Conservation (phyloP, 169 alveolate genomes). For the Cryptosporidium meleagridis region DNA sequence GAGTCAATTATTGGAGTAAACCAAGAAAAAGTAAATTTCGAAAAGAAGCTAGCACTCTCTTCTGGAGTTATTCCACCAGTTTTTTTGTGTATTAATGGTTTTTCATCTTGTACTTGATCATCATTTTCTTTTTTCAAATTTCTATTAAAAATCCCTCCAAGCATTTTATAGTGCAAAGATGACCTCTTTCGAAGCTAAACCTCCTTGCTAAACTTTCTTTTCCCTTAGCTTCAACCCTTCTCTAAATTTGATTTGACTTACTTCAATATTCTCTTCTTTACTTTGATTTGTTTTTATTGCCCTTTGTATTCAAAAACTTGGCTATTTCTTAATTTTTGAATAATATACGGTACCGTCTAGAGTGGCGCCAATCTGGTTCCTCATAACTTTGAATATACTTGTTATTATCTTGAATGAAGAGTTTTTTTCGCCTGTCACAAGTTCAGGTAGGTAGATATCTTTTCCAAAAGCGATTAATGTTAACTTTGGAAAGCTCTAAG, state of each 20-base stretch:
- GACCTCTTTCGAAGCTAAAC: background rate
- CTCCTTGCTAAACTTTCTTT: background rate
- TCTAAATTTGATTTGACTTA: background rate
- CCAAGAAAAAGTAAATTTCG: conserved; percentile 70
- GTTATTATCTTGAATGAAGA: background rate
- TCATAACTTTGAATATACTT: background rate
- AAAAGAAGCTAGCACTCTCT: conserved; percentile 23
- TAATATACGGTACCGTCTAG: conserved; percentile 17
- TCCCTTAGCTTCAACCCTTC: background rate
- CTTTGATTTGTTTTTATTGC: background rate
- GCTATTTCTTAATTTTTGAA: background rate
- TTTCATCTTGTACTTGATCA: background rate
- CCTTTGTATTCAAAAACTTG: background rate
- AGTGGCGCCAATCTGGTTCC: conserved; percentile 20
- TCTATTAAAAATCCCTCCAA: conserved; percentile 6
- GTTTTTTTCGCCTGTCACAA: background rate
- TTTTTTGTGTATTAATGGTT: background rate
- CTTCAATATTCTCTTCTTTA: background rate
- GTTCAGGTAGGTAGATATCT: background rate
- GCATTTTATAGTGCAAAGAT: conserved; percentile 11
- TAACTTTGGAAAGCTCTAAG: background rate
- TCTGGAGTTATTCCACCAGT: conserved; percentile 49
- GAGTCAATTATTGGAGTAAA: conserved; percentile 39
- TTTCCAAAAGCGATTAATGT: background rate
- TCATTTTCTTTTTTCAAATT: background rate